Conservation (phyloP, 768 basidiomycete genomes). For the Mycena kentingensis region DNA sequence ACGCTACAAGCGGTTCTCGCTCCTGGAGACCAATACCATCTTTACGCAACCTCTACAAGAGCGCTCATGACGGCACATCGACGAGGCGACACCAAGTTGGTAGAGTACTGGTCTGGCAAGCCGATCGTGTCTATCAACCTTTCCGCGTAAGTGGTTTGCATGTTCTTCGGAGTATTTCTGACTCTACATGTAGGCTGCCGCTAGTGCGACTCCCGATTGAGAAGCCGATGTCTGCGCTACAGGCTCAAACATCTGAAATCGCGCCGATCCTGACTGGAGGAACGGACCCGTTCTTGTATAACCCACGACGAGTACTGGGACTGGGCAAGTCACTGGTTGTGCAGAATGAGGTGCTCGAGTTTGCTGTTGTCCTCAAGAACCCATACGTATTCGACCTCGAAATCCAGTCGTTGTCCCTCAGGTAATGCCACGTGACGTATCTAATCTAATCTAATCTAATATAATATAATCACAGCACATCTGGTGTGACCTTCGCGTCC, state of each 20-base stretch:
- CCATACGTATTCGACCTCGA: constrained; percentile 93
- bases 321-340: constrained; percentile 72
- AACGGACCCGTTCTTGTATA: constrained; percentile 87
- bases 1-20: constrained; percentile 68
- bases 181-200: constrained; percentile 53
- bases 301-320: constrained; percentile 69
- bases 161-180: constrained; percentile 8
- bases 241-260: constrained; percentile 39
- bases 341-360: constrained; percentile 80
- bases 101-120: constrained; percentile 88
- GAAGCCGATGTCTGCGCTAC: constrained; percentile 62
- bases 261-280: constrained; percentile 57
- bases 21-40: constrained; percentile 75
- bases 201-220: constrained; percentile 71
- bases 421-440: constrained; percentile 46
- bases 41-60: constrained; percentile 70
- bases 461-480: constrained; percentile 56
- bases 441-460: too few species aligned
- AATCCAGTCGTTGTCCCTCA: constrained; percentile 75
- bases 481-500: constrained; percentile 75
- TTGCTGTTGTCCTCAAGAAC: constrained; percentile 84
- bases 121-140: constrained; percentile 80
- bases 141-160: constrained; percentile 57
- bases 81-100: constrained; percentile 66
- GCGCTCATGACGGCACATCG: constrained; percentile 75